Evolutionary conservation across 2,329 filamentous ascomycete genomes (phyloP).

Genomic region (Orbilia javanica): DNA sequence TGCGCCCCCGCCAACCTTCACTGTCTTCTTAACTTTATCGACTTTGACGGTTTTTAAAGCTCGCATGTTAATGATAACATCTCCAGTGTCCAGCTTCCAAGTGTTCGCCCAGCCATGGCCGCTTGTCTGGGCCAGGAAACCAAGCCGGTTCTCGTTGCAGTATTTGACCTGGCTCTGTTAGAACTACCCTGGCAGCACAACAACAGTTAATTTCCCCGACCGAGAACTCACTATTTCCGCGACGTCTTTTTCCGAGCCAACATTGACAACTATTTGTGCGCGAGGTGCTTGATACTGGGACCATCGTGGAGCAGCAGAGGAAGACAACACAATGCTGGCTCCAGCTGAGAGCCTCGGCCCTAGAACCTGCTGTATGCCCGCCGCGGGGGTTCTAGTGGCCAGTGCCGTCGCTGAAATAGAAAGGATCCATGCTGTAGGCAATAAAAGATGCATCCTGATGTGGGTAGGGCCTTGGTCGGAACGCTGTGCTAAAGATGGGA

Average conservation of each 20-base stretch:
- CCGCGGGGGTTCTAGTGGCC: background rate
- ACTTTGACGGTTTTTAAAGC: constrained; percentile 47
- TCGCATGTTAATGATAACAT: constrained; percentile 58
- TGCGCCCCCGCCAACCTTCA: constrained; percentile 59
- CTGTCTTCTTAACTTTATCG: constrained; percentile 50
- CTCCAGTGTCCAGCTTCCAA: constrained; percentile 32
- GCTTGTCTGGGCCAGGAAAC: constrained; percentile 49
- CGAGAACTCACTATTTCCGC: constrained; percentile 39
- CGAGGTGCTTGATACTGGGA: constrained; percentile 44
- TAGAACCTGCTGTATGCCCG: constrained; percentile 24
- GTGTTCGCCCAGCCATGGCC: constrained; percentile 57
- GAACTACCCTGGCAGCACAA: background rate
- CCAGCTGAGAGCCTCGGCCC: constrained; percentile 35
- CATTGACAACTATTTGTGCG: constrained; percentile 40
- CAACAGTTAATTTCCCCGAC: background rate
- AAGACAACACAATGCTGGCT: constrained; percentile 48
- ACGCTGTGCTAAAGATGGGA: background rate
- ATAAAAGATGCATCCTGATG: constrained; percentile 3
- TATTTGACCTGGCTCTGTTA: constrained; percentile 50
- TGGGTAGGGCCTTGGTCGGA: background rate
- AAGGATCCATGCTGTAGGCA: background rate
- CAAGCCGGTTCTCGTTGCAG: constrained; percentile 44
- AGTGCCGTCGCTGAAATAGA: background rate
- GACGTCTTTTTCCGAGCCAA: constrained; percentile 41
- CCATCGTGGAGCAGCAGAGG: constrained; percentile 45